phyloP scores from a whole-genome alignment of 257 asterid species.

The Ilex aquifolium region DNA sequence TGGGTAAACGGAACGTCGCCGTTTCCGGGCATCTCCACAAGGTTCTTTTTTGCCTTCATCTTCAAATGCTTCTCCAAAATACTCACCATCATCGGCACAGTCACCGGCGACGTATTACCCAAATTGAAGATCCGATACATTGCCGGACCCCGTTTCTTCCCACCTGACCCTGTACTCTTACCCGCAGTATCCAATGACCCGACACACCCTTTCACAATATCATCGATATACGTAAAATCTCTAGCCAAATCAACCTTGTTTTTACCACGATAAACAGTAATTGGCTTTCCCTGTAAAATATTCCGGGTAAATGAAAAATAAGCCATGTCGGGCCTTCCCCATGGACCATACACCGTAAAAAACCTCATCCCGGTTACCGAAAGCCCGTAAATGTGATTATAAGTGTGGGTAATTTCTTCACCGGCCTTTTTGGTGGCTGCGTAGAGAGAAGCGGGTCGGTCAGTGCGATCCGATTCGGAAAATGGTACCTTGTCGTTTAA shows the following conservation, averaged over 20 bases:
- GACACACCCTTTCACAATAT: constrained; percentile 69
- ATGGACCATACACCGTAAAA: constrained; percentile 82
- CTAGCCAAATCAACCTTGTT: constrained; percentile 70
- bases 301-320: constrained; percentile 61
- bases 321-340: constrained; percentile 91
- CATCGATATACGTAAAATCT: constrained; percentile 78
- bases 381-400: constrained; percentile 68
- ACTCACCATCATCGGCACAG: constrained; percentile 78
- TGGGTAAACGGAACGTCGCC: constrained; percentile 87
- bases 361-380: constrained; percentile 71
- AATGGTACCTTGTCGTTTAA: constrained; percentile 56
- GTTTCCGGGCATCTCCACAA: constrained; percentile 73
- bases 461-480: constrained; percentile 74
- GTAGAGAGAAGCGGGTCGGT: constrained; percentile 68
- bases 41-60: constrained; percentile 57
- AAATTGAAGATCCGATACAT: constrained; percentile 65
- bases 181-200: constrained; percentile 62
- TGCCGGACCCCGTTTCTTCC: constrained; percentile 67
- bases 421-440: constrained; percentile 85
- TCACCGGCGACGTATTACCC: constrained; percentile 75
- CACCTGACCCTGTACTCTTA: constrained; percentile 84
- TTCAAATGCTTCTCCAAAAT: constrained; percentile 64
- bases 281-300: constrained; percentile 57
- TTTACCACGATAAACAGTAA: constrained; percentile 66
- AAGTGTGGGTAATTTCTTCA: constrained; percentile 61